Conservation (phyloP, 2,329 filamentous ascomycete genomes). For the Zymoseptoria crescenta region DNA sequence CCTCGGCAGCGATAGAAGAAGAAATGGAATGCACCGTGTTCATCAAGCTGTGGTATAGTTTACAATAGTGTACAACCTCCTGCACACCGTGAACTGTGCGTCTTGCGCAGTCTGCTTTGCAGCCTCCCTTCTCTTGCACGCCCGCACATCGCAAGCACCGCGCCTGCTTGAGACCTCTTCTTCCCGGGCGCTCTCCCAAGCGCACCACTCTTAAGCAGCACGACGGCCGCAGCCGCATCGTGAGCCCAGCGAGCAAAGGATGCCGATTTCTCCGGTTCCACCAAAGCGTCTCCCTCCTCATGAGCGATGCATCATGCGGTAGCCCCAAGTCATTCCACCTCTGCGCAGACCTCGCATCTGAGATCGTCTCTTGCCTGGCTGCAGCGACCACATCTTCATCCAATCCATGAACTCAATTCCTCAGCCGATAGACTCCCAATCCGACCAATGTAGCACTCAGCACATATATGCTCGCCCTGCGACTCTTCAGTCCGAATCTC, state of each 20-base stretch:
- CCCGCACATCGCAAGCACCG: background rate
- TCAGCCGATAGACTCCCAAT: constrained; percentile 38
- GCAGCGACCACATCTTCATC: constrained; percentile 1
- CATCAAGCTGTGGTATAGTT: background rate
- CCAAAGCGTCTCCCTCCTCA: background rate
- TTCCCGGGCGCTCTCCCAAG: background rate
- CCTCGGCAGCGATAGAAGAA: background rate
- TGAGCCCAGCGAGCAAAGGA: background rate
- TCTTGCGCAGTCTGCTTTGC: background rate
- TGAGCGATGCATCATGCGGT: background rate
- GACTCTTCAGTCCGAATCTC: constrained; percentile 35
- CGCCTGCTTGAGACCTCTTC: background rate
- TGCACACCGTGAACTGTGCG: background rate
- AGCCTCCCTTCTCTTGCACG: background rate
- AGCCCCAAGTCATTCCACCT: background rate
- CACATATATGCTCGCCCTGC: constrained; percentile 35
- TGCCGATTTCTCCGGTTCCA: background rate
- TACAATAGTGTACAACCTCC: background rate
- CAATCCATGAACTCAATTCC: constrained; percentile 12
- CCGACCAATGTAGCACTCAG: constrained; percentile 36
- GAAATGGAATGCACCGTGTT: background rate
- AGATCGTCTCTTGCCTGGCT: background rate
- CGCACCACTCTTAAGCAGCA: background rate
- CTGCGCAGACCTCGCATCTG: background rate
- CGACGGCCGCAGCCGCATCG: no score